A percentile compares a stretch with the other conserved stretches of the same genome.
phyloP scores from a whole-genome alignment of 164 flowering plant species.

The Litsea cubeba region DNA sequence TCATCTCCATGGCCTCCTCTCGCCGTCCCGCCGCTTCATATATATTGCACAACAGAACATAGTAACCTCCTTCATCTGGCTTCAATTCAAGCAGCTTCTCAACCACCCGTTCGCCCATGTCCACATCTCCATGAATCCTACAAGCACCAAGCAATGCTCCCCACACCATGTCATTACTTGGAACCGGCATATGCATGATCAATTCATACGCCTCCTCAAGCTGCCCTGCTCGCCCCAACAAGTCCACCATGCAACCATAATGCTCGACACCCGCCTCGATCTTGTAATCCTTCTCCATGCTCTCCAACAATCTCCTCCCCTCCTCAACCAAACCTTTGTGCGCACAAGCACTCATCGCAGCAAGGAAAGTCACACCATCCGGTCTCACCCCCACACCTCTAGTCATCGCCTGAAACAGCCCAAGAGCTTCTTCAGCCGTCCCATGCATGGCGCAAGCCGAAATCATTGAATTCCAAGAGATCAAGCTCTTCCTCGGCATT shows the following conservation, averaged over 20 bases:
- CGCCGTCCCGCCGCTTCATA: constrained; percentile 27
- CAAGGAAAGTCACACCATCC: constrained; percentile 23
- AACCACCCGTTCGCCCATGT: constrained; percentile 21
- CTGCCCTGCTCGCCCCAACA: constrained; percentile 26
- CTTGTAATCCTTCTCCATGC: constrained; percentile 16
- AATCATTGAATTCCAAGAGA: constrained; percentile 29
- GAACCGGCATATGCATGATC: constrained; percentile 21
- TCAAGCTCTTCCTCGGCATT: constrained; percentile 14
- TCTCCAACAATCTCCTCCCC: constrained; percentile 16
- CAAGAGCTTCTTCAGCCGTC: constrained; percentile 22
- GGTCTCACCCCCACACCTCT: constrained; percentile 13
- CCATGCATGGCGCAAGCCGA: constrained; percentile 30
- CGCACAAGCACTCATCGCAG: constrained; percentile 25
- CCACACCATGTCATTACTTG: constrained; percentile 27
- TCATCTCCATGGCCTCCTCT: constrained; percentile 21
- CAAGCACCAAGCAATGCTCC: constrained; percentile 27
- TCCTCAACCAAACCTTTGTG: constrained; percentile 31
- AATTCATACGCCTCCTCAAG: constrained; percentile 21
- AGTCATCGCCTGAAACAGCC: constrained; percentile 18
- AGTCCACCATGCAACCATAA: constrained; percentile 29
- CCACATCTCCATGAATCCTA: constrained; percentile 23
- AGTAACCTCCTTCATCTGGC: constrained; percentile 14
- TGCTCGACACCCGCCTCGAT: constrained; percentile 27
- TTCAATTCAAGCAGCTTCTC: constrained; percentile 9
- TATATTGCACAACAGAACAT: constrained; percentile 22